Conservation (phyloP, 108 stramenopile genomes). For the Cylindrotheca closterium region DNA sequence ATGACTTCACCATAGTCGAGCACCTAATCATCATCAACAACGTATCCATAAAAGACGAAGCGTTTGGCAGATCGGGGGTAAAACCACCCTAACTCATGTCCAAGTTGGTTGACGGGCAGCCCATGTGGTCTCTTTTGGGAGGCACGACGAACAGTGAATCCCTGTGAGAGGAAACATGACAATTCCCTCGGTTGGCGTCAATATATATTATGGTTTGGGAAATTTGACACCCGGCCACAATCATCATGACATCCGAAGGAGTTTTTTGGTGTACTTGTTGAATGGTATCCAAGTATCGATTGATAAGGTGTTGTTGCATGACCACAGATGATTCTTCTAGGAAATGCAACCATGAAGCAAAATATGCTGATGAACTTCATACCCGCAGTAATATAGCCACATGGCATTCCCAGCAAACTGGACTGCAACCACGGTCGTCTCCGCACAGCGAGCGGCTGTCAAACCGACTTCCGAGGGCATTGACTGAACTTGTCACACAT, state of each 20-base stretch:
- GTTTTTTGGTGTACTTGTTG: conserved; percentile 55
- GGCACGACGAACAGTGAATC: conserved; percentile 83
- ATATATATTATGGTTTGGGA: conserved; percentile 68
- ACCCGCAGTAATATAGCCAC: conserved; percentile 36
- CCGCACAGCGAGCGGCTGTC: conserved; percentile 38
- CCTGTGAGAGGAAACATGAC: conserved; percentile 86
- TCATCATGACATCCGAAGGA: conserved; percentile 92
- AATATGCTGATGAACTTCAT: conserved; percentile 30
- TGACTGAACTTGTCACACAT: too few relatives aligned
- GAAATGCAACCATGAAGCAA: conserved; percentile 38
- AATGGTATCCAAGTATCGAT: conserved; percentile 59
- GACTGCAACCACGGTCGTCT: conserved; percentile 42
- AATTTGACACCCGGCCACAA: conserved; percentile 80
- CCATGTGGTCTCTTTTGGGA: conserved; percentile 82
- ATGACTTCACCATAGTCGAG: conserved; percentile 53
- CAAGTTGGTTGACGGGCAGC: conserved; percentile 88
- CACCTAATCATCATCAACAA: conserved; percentile 62
- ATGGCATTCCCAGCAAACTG: conserved; percentile 42
- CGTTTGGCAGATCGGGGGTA: conserved; percentile 69
- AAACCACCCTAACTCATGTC: conserved; percentile 93
- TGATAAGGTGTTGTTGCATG: conserved; percentile 80
- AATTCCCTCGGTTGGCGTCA: conserved; percentile 86
- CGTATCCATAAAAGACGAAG: conserved; percentile 71
- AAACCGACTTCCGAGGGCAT: conserved; percentile 46
- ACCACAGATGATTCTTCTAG: conserved; percentile 13